Base-by-base conservation (phyloP, 192 early-diverging fungal genomes). In the Backusella mclennaniae region DNA sequence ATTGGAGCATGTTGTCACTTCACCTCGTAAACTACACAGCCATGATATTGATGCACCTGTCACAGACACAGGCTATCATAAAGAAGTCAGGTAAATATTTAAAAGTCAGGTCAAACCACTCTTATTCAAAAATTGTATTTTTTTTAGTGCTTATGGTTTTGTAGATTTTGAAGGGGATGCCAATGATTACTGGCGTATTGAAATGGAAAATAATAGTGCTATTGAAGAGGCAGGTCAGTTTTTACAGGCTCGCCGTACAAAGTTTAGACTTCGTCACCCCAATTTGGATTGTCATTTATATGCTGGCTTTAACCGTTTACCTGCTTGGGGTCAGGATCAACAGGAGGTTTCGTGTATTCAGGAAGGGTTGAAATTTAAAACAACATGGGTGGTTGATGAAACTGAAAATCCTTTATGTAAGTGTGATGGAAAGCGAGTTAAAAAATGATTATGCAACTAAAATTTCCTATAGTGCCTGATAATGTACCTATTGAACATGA, bases 321-420 rank as follows among this genome's bases (percentile, higher is more conserved):
- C 98, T 59, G 91, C 94, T 63, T 99, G 96, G 96, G 98, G 89
- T 26, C 96, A 92, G 82, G 91, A 90, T 33, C 96, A 97, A 82
- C 92, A 94, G 73, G 96, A 99, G 74, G 92, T 98, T 41, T 96
- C 95, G 35, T 96, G 98, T 68, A 97, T 97, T 85, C 95, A 95
- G 77, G 91, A 91, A 41, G 86, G 89, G 38, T 86, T 85, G 63
- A 84, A 90, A 35, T 79, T 87, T 56, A 88, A 90, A 79, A 94
- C 93, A 21, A 73, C 88, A 12, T 99, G 96, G 96, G 89, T 87
- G 66, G 85, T 97, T 71, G 96, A 97, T 38, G 85, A 84, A 29
- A 95, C 85, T 73, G 38, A 78, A 17, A 82, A 92, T 35, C 41
- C 63, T 33, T 35, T 53, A 4, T 79, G 87, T 87, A 85, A 78